phyloP scores from a whole-genome alignment of 495 filamentous ascomycete genomes.

The Oidiodendron maius region DNA sequence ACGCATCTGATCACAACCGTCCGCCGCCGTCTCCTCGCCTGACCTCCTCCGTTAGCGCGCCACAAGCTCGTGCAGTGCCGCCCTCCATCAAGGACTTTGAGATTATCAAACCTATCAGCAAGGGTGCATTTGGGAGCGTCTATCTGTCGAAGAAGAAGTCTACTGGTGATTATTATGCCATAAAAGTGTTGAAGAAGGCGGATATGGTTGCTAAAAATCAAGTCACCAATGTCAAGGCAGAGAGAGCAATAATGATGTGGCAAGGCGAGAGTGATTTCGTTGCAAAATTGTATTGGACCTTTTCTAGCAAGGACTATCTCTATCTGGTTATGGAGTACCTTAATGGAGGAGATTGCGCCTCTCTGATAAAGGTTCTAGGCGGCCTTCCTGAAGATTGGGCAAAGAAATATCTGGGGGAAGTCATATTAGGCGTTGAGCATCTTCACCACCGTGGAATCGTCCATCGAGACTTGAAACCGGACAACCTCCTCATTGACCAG shows the following conservation, averaged over 20 bases:
- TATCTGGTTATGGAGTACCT: conserved; percentile 99
- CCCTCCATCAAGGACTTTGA: conserved; percentile 99
- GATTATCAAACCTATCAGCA: conserved; percentile 98
- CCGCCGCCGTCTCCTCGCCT: conserved; percentile 79
- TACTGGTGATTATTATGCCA: conserved; percentile 95
- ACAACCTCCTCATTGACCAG: conserved; percentile 95
- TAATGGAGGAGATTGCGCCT: conserved; percentile 95
- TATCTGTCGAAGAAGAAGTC: conserved; percentile 98
- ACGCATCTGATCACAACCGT: conserved; percentile 61
- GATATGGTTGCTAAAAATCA: conserved; percentile 99
- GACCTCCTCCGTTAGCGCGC: conserved; percentile 59
- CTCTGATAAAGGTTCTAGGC: conserved; percentile 88
- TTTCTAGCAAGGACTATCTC: conserved; percentile 97
- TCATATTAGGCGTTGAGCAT: conserved; percentile 92
- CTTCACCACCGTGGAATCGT: conserved; percentile 91
- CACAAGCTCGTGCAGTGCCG: conserved; percentile 71
- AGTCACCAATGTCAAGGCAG: conserved; percentile 97
- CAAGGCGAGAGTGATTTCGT: conserved; percentile 99
- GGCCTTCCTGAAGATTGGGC: conserved; percentile 94
- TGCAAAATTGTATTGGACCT: conserved; percentile 98
- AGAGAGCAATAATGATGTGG: conserved; percentile 99
- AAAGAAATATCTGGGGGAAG: conserved; percentile 93
- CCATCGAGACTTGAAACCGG: conserved; percentile 93
- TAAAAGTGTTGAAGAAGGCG: conserved; percentile 97
- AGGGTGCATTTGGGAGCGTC: conserved; percentile 96